phyloP scores from a whole-genome alignment of 1,139 yeast genomes.

The Yamadazyma aaseri region DNA sequence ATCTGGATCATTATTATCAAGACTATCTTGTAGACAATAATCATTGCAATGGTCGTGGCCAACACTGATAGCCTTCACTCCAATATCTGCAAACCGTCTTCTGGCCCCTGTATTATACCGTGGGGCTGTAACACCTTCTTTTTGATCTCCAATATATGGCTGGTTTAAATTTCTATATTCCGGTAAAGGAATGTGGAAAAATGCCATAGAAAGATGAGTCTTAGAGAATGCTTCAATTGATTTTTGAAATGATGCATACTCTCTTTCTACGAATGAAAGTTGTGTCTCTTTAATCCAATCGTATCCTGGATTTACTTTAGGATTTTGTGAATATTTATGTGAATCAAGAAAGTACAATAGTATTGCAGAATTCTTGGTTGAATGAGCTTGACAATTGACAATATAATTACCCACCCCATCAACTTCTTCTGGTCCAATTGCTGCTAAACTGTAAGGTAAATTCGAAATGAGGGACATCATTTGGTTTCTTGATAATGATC shows the following conservation, averaged over 20 bases:
- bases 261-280: constrained; percentile 54
- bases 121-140: constrained; percentile 82
- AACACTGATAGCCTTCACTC: constrained; percentile 71
- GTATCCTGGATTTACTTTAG: constrained; percentile 72
- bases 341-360: constrained; percentile 78
- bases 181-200: constrained; percentile 90
- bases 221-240: constrained; percentile 28
- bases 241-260: constrained; percentile 31
- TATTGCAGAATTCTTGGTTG: constrained; percentile 45
- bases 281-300: constrained; percentile 84
- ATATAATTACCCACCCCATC: constrained; percentile 82
- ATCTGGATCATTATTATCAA: constrained; percentile 19
- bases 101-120: constrained; percentile 65
- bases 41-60: constrained; percentile 98
- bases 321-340: constrained; percentile 66
- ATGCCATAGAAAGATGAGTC: constrained; percentile 73
- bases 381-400: constrained; percentile 45
- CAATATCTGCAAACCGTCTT: constrained; percentile 53
- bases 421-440: constrained; percentile 60
- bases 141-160: constrained; percentile 54
- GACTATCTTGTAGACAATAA: constrained; percentile 62
- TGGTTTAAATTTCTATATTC: constrained; percentile 60
- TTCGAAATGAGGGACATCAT: constrained; percentile 54
- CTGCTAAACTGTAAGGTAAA: constrained; percentile 68
- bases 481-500: constrained; percentile 53